These are phyloP conservation scores for Tausonia pullulans DNA, from an alignment of 1,284 basidiomycete species.

Conservation along the genomic window DNA sequence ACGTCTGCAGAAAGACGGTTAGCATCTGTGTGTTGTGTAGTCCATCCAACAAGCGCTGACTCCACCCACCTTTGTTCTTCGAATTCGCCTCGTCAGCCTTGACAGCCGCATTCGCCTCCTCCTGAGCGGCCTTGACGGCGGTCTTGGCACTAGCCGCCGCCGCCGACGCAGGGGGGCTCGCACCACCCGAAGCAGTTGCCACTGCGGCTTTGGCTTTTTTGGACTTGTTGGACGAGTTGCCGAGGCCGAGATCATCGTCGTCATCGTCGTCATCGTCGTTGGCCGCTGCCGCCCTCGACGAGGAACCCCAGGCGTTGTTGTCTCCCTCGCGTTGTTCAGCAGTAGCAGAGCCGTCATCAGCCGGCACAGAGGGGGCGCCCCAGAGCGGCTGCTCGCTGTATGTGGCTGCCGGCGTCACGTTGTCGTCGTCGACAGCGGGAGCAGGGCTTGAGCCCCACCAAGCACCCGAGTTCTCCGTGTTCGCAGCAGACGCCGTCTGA, in stretches of 20 bases:
- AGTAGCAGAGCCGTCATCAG: no score
- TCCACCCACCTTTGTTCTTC: background rate
- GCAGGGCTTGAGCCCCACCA: no score
- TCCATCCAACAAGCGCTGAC: background rate
- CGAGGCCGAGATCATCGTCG: conserved; percentile 81
- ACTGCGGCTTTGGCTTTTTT: conserved; percentile 27
- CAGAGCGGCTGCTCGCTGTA: no score
- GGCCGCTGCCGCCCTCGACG: no score
- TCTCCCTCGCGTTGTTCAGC: no score
- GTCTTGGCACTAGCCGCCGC: no score
- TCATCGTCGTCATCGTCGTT: conserved; percentile 46
- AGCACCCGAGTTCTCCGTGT: no score
- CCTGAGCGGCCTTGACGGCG: conserved; percentile 2
- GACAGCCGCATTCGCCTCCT: conserved; percentile 9
- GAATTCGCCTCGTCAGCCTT: background rate
- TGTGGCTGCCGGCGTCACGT: no score
- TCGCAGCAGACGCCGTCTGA: no score
- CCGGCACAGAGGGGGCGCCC: no score
- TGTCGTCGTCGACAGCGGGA: background rate
- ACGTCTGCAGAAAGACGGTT: conserved; percentile 17
- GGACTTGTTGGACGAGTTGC: conserved; percentile 51
- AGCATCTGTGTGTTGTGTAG: background rate
- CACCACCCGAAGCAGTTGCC: background rate
- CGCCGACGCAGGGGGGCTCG: no score
- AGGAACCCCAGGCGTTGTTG: no score